Evolutionary conservation across 1,284 basidiomycete genomes (phyloP), one percentile per base, ranked within the genome.

Genomic region (Naganishia albida): DNA sequence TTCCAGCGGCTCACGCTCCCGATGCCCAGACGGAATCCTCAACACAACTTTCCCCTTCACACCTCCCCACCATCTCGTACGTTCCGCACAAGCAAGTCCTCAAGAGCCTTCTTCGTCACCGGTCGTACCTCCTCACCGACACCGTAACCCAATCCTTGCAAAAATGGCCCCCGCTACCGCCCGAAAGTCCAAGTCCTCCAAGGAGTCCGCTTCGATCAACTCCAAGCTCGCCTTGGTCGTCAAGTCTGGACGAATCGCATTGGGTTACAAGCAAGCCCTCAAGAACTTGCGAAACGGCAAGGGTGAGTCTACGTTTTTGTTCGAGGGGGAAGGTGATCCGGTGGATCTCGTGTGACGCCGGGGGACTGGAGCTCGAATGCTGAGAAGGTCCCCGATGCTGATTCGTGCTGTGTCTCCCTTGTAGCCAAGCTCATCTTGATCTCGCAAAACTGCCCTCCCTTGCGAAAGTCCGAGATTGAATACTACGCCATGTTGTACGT

Each of bases 381-480:
- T 69, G 69, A 68, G 66, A 67, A 68, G 69, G 64, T 68, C 60
- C 57, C 49, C 57, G 54, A 62, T 54, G 50, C 52, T 56, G 48
- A 34, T 55, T 18, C 26, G n/a, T 49, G 10, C 42, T 63, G 25
- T 64, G 26, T 56, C 48, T 49, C 23, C 20, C 40, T 38, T 25
- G 40, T 54, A 96, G 96, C 95, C 81, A 99, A 98, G 84, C 91
- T 99, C 75, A 89, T 99, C 77, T 84, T 99, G 80, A 98, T 99
- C 80, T 93, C 95, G 76, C 94, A 93, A 75, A 99, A 99, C 85
- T 97, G 93, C 83, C 96, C 95, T 67, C 96, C 96, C 70, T 87
- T 99, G 72, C 91, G 96, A 82, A 97, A 97, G 82, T 97, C 94
- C 67, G 96, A 99, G 86, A 86, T 99, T 70, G 96, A 99, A 85